Percentiles rank a stretch among this genome's conserved stretches.
Conservation (phyloP, 2,329 filamentous ascomycete genomes). For the Septoria petroselini region DNA sequence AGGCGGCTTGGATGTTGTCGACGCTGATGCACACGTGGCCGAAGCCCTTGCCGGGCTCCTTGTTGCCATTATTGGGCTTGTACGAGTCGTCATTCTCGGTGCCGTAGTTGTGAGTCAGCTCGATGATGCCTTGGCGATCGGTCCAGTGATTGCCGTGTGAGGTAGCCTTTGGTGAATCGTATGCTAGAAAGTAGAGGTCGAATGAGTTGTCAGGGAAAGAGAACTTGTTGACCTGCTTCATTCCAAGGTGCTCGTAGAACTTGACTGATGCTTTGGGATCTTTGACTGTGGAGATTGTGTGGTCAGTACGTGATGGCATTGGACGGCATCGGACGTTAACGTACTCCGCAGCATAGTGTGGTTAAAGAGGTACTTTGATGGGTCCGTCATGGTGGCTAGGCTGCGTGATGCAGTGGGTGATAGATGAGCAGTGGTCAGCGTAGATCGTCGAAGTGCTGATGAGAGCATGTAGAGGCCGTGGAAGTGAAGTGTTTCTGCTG, state of each 20-base stretch:
- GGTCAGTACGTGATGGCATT: constrained; percentile 56
- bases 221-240: constrained; percentile 78
- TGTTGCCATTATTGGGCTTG: constrained; percentile 82
- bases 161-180: constrained; percentile 71
- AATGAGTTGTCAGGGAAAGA: constrained; percentile 85
- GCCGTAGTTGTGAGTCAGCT: constrained; percentile 81
- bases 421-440: constrained; percentile 16
- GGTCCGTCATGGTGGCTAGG: constrained; percentile 55
- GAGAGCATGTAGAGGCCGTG: constrained; percentile 8
- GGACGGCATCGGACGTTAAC: neutral
- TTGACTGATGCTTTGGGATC: constrained; percentile 80
- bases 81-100: constrained; percentile 81
- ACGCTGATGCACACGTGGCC: constrained; percentile 77
- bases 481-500: neutral
- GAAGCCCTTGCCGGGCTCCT: constrained; percentile 77
- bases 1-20: constrained; percentile 76
- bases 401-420: constrained; percentile 2
- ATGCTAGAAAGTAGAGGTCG: constrained; percentile 92
- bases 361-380: constrained; percentile 63
- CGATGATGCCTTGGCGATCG: constrained; percentile 74
- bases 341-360: constrained; percentile 47
- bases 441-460: constrained; percentile 14
- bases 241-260: constrained; percentile 90
- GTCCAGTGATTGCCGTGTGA: constrained; percentile 71
- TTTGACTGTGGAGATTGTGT: constrained; percentile 65